phyloP scores from a whole-genome alignment of 2,329 filamentous ascomycete genomes.

The Ceratocystis huliohia region DNA sequence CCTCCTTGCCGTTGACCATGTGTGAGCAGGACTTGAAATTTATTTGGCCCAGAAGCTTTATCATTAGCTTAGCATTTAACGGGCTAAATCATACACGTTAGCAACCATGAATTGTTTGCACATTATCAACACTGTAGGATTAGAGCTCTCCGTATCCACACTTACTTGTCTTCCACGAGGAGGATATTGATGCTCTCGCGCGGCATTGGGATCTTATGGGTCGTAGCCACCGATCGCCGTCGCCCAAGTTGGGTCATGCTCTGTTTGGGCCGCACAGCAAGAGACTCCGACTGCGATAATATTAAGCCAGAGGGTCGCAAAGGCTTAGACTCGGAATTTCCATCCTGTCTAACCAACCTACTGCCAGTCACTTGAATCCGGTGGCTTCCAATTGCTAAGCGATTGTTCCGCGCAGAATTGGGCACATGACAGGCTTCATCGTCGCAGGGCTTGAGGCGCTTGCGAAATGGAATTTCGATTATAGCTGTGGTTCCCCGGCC shows the following conservation, averaged over 20 bases:
- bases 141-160: conserved; percentile 20
- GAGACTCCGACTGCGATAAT: neutral
- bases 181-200: conserved; percentile 55
- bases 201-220: neutral
- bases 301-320: neutral
- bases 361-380: neutral
- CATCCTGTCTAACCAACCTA: neutral
- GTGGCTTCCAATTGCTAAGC: neutral
- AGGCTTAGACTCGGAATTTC: neutral
- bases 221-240: conserved; percentile 32
- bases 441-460: conserved; percentile 26
- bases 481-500: conserved; percentile 60
- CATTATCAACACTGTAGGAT: neutral
- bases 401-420: neutral
- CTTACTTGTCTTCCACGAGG: conserved; percentile 70
- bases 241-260: conserved; percentile 23
- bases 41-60: conserved; percentile 23
- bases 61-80: conserved; percentile 22
- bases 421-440: neutral
- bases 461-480: conserved; percentile 67
- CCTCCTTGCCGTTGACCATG: conserved; percentile 63
- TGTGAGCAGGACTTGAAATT: conserved; percentile 17
- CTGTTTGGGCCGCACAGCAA: neutral
- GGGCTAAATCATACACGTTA: conserved; percentile 7
- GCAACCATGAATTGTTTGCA: neutral